Base-by-base conservation (phyloP, 768 basidiomycete genomes). In the Termitomyces sp. region DNA sequence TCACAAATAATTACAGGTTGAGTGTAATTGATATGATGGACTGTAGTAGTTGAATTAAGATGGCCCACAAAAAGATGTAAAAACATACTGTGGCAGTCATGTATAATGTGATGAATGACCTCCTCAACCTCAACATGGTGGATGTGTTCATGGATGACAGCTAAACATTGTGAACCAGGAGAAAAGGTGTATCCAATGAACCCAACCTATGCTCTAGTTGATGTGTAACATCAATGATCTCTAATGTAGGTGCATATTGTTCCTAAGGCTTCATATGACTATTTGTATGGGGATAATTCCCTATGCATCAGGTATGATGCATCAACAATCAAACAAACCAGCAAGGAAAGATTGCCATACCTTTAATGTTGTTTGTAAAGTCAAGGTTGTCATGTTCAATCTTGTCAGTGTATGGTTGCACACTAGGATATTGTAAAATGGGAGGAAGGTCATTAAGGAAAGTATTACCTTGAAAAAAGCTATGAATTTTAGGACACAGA, bases 11-110 rank as follows among this genome's bases (percentile, higher is more conserved):
- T 55, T 10, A 74, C 63, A 3, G 73, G 74, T 44, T 74, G 72
- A 1, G 67, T 69, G 60, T 76, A 73, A 49, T 74, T 73, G 13
- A 76, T 63, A 37, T 73, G 73, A 58, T 76, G 74, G 36, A 72
- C 74, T 74, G 10, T 51, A n/a, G 18, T 12, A 13, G 18, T 1
- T 51, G 3, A 26, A 31, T 3, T 56, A 20, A 39, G 10, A 37
- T n/a, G 37, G 27, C 22, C 22, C 20, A 13, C 10, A 43, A 18
- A 43, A 26, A 9, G 36, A 12, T 2, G 6, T 8, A 12, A 13
- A 20, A 24, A 54, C 72, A 44, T 59, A 73, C 72, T 65, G 48
- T 75, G 74, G 3, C 72, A 68, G 16, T 75, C 72, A 39, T 61
- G 64, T 7, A 74, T 69, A 46, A 65, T 72, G 27, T 70, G 55